phyloP scores from a whole-genome alignment of 805 yeast species.

The Brettanomyces anomalus region DNA sequence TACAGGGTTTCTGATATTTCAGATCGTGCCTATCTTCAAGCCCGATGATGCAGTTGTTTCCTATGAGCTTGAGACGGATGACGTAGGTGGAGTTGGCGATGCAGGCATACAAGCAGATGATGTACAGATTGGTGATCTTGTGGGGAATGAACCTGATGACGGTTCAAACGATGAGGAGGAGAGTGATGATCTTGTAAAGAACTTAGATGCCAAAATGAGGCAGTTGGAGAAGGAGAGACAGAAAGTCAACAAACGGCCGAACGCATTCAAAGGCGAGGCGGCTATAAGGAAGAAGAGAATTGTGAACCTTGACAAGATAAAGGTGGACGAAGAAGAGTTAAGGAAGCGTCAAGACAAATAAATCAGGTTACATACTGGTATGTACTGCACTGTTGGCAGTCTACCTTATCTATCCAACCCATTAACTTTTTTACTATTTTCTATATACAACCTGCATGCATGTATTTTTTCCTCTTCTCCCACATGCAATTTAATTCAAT shows the following conservation, averaged over 20 bases:
- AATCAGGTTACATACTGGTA: not conserved
- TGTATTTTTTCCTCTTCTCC: no score
- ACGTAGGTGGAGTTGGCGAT: conserved; percentile 13
- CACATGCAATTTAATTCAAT: not conserved
- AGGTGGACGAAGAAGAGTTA: not conserved
- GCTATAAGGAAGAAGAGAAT: conserved; percentile 1
- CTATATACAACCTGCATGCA: no score
- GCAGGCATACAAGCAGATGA: conserved; percentile 5
- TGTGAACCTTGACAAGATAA: not conserved
- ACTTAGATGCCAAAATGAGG: not conserved
- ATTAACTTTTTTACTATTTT: no score
- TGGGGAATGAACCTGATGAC: not conserved
- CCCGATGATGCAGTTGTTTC: conserved; percentile 12
- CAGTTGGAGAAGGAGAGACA: not conserved
- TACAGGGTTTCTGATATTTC: conserved; percentile 25
- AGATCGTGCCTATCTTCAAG: conserved; percentile 9
- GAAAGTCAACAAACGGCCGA: not conserved
- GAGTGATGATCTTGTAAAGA: not conserved
- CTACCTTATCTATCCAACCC: no score
- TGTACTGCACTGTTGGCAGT: no score
- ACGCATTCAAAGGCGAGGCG: not conserved
- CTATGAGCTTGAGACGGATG: conserved; percentile 1
- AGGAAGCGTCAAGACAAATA: not conserved
- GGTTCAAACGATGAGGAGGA: not conserved
- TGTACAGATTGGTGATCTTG: not conserved